Base-by-base conservation (phyloP, 73 alveolate genomes). In the Paramecium biaurelia region DNA sequence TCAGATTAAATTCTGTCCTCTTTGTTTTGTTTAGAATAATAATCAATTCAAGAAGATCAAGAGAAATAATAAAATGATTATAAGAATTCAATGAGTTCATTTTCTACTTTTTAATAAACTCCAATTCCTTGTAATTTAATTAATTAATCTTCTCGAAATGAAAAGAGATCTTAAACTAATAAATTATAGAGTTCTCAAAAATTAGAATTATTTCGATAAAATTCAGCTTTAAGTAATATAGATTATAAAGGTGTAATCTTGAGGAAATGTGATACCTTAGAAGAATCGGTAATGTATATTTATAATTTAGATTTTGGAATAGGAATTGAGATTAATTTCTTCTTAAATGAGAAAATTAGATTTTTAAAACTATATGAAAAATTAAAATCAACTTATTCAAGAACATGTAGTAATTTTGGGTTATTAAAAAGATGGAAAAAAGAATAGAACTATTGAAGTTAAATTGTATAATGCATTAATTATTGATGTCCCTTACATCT, bases 41-140 rank as follows among this genome's bases (percentile, higher is more conserved):
- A 45, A 24, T 26, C 20, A 7, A 11, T 72, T 1, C 15, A 23
- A n/a, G 59, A 32, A 18, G 45, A 28, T 38, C 30, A 21, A 79
- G 21, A 79, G 9, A 23, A 47, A 57, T 0, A 47, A 42, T 45
- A 32, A 79, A 6, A 20, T 26, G 74, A 79, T 21, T 30, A 23
- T 24, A 79, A 79, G 47, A 42, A 38, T 45, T 79, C 90, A 0
- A 79, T 79, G 49, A 79, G 90, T 45, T 79, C 90, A 11, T 79
- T 79, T 45, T 43, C 70, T 47, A 79, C 76, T 3, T 79, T 79
- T 79, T 34, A 79, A 79, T 32, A 26, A 24, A 79, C 90, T 45
- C 56, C 45, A 0, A 79, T 79, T 20, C 90, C 90, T 30, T 30
- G 45, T 38, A 79, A 79, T 45, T 20, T 63, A n/a, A 38, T 79